phyloP scores from a whole-genome alignment of 768 basidiomycete species.

The Baorangia bicolor region DNA sequence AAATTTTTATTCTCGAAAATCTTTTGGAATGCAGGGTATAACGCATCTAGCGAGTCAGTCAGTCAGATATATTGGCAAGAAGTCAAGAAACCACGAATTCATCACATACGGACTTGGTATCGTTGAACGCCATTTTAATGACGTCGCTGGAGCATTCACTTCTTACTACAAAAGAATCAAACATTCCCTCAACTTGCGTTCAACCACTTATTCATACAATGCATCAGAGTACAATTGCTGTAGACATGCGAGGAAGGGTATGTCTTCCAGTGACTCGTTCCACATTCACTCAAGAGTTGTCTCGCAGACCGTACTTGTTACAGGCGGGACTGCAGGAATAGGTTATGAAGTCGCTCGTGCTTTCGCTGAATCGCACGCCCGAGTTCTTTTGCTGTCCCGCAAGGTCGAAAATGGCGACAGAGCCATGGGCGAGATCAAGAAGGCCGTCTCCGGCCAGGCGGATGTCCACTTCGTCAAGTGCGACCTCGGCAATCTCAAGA shows the following conservation, averaged over 20 bases:
- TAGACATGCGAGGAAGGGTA: not conserved
- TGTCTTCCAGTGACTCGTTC: not conserved
- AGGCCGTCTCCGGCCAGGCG: not conserved
- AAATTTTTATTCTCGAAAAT: no score
- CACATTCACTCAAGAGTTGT: not conserved
- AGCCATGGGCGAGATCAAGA: not conserved
- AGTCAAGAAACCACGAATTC: no score
- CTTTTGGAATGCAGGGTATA: not conserved
- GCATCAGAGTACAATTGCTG: not conserved
- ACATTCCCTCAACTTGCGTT: not conserved
- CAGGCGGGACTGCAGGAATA: not conserved
- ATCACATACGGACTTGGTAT: no score
- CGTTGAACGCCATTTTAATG: not conserved
- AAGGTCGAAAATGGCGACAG: not conserved
- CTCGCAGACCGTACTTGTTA: not conserved
- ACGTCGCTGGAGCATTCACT: constrained; percentile 10
- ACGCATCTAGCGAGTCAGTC: not conserved
- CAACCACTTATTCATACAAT: not conserved
- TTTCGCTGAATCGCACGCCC: not conserved
- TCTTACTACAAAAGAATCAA: not conserved
- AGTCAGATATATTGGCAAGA: no score
- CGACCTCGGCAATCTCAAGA: not conserved
- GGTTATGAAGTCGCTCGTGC: not conserved
- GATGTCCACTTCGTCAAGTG: constrained; percentile 2
- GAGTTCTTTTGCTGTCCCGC: not conserved